Base-by-base conservation (phyloP, 805 yeast species). In the Clavispora phyllophila region DNA sequence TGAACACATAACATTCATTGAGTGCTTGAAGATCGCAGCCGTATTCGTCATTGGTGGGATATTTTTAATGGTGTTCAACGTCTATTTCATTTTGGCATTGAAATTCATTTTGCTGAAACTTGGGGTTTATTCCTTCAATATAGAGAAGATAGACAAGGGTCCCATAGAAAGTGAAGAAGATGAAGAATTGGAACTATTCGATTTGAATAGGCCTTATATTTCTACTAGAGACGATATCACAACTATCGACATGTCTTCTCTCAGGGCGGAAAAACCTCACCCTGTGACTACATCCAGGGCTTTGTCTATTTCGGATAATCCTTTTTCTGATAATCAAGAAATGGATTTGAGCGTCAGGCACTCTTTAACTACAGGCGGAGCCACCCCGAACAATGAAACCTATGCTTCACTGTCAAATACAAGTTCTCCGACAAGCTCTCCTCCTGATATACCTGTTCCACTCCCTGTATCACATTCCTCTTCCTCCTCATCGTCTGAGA, bases 21-120 rank as follows among this genome's bases (percentile, higher is more conserved):
- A 85, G 51, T 86, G 87, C 9, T 67, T 82, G 51, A 81, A 81
- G 40, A 85, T 85, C 28, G 87, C 85, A 0, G 91, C 81, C 0
- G 85, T 84, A 6, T 86, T 84, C 51, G 69, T 82, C 6, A 48
- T 84, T 38, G 91, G 93, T 0, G 82, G 81, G 49, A 40, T 81
- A 2, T 54, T 51, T 1, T 48, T 78, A 19, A 72, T 81, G 51
- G 65, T 75, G 45, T 69, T 72, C 4, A 66, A 70, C 50, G 66
- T 69, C 4, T 68, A 64, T 49, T 67, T 47, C 63, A 78, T 56
- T n/a, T 41, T 53, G 32, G 45, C 53, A 4, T 47, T 68, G 23
- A 58, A 57, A 39, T 48, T 54, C 44, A 22, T 40, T 0, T 41
- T 50, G 9, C 12, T 17, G n/a, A 12, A 32, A 8, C 25, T 52